Conservation (phyloP, 139 green algal genomes). For the Chlorella sp. region DNA sequence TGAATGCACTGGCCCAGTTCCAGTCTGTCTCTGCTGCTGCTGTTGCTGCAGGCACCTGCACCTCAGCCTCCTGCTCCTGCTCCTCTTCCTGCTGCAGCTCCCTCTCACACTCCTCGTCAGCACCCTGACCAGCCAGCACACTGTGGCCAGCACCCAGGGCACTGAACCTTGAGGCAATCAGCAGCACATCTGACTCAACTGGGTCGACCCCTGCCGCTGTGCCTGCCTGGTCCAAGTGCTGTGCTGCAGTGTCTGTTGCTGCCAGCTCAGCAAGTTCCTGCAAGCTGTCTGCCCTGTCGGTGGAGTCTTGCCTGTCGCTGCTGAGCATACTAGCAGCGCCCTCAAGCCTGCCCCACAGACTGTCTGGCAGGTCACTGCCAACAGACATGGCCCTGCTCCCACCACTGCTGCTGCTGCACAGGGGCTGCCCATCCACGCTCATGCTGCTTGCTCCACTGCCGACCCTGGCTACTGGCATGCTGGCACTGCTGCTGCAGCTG, state of each 20-base stretch:
- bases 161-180: neutral
- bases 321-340: no score
- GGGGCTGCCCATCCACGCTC: no score
- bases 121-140: neutral
- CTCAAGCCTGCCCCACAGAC: no score
- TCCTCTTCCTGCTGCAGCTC: slow-evolving; percentile 46
- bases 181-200: neutral
- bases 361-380: no score
- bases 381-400: no score
- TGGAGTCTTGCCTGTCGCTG: no score
- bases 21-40: no score
- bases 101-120: slow-evolving; percentile 45
- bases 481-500: slow-evolving; percentile 18
- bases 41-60: neutral
- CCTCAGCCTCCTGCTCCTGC: slow-evolving; percentile 41
- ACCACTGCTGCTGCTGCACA: no score
- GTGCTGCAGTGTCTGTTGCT: neutral
- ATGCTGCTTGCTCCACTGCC: no score
- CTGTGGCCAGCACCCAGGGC: slow-evolving; percentile 9
- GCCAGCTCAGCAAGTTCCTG: neutral
- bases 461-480: no score
- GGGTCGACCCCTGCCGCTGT: neutral
- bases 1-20: no score
- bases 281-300: neutral
- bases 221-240: neutral